Conservation (phyloP, 371 early-diverging fungal species). For the Mortierella sp. region DNA sequence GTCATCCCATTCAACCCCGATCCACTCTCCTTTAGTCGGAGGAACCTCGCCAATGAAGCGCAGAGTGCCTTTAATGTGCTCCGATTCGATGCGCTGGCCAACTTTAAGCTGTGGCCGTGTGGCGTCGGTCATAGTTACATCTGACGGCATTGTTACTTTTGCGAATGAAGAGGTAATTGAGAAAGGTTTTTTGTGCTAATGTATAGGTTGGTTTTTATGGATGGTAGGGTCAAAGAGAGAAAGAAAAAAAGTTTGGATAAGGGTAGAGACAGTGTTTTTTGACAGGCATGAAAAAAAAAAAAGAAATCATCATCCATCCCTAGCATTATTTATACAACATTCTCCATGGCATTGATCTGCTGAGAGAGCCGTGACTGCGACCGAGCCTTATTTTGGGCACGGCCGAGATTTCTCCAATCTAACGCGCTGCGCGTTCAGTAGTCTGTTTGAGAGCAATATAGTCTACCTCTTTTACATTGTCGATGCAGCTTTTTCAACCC, state of each 20-base stretch:
- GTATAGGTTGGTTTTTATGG: background rate
- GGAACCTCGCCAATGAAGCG: constrained; percentile 76
- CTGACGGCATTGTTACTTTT: background rate
- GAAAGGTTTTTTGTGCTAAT: background rate
- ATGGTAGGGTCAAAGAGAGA: background rate
- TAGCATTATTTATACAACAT: background rate
- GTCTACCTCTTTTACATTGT: background rate
- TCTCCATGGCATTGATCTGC: background rate
- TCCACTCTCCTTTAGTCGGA: constrained; percentile 77
- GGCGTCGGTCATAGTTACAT: constrained; percentile 9
- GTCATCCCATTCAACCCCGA: constrained; percentile 94
- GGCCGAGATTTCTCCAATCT: background rate
- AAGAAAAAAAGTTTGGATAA: background rate
- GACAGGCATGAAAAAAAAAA: background rate
- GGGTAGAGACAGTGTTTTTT: background rate
- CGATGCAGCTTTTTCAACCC: background rate
- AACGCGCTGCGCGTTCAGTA: constrained; percentile 10
- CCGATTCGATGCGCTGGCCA: constrained; percentile 42
- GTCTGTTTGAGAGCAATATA: background rate
- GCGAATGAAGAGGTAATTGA: background rate
- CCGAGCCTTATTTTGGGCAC: background rate
- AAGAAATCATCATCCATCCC: background rate
- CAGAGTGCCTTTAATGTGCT: constrained; percentile 61
- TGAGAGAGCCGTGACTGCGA: background rate
- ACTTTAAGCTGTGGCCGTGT: constrained; percentile 15